Evolutionary conservation across 2,329 filamentous ascomycete species (phyloP), one percentile per base, ranked within the genome.

Genomic region (Aspergillus brunneoviolaceus): DNA sequence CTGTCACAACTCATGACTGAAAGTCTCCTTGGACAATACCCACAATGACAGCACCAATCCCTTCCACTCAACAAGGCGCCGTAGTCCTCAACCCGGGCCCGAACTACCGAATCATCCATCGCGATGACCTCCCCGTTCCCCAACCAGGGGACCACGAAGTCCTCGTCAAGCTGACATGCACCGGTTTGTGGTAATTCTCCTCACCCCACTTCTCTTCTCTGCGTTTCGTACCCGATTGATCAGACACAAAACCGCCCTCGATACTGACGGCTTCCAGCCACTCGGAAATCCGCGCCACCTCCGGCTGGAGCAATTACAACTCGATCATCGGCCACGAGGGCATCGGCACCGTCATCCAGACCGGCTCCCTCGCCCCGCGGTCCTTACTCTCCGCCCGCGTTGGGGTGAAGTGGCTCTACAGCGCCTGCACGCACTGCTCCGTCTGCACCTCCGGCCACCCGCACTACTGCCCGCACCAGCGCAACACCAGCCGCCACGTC

Each of bases 401-500:
- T 4, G 68, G 68, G 5, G 51, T 70, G 11, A 70, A 70, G 56
- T 70, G 68, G 68, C 59, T 70, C 1, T 70, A 70, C 49, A 67
- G 61, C 33, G 68, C 68, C 5, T 70, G 68, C 35, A 59, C 42
- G 10, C 10, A 63, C 58, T 70, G 68, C 57, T 68, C 64, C 1
- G 48, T 67, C 12, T 70, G 68, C 39, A 61, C 62, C 27, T 54
- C 61, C 2, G 67, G 68, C 1, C 63, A 60, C 25, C 52, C 51
- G 5, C 61, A 70, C 3, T 45, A 68, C 33, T 70, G 68, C 19
- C 52, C 68, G 9, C 61, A 63, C 2, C 68, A 70, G 51, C 33
- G 33, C 33, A 35, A 35, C 33, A 35, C 33, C 33, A 16, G 33
- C 33, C 33, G 33, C 75, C 88, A 85, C 71, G 85, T 83, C 0